Conservation (phyloP, 116 monocot species). For the Dioscorea cayenensis region DNA sequence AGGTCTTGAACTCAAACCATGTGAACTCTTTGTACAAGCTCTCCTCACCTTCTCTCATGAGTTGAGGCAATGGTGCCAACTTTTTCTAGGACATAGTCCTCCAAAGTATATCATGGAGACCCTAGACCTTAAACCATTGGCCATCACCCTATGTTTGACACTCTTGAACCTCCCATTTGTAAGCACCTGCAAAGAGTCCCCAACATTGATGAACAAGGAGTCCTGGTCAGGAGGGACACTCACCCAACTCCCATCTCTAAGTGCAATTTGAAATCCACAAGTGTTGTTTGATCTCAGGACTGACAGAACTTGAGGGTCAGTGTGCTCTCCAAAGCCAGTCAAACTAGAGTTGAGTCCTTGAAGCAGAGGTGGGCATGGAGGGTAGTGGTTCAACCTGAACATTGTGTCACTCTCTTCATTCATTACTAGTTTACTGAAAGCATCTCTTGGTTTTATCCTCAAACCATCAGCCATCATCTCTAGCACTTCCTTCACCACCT, state of each 20-base stretch:
- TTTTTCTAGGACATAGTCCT: conserved; percentile 32
- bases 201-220: conserved; percentile 80
- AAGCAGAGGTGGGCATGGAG: conserved; percentile 41
- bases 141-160: conserved; percentile 82
- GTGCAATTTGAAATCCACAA: conserved; percentile 53
- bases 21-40: conserved; percentile 81
- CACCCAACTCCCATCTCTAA: conserved; percentile 62
- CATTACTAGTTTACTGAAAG: conserved; percentile 45
- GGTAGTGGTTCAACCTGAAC: conserved; percentile 82
- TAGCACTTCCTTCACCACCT: conserved; percentile 27
- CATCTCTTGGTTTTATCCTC: conserved; percentile 23
- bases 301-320: conserved; percentile 80
- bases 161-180: conserved; percentile 92
- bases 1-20: conserved; percentile 86
- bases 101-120: conserved; percentile 86
- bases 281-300: conserved; percentile 69
- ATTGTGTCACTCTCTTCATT: conserved; percentile 45
- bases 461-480: conserved; percentile 62
- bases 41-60: conserved; percentile 67
- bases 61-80: conserved; percentile 52
- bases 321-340: conserved; percentile 91
- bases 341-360: conserved; percentile 22
- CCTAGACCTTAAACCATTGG: conserved; percentile 52
- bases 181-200: conserved; percentile 73
- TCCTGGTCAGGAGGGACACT: conserved; percentile 59